Evolutionary conservation across 805 yeast genomes (phyloP), one percentile per base, ranked within the genome.

Genomic region (Kodamaea nitidulidarum): DNA sequence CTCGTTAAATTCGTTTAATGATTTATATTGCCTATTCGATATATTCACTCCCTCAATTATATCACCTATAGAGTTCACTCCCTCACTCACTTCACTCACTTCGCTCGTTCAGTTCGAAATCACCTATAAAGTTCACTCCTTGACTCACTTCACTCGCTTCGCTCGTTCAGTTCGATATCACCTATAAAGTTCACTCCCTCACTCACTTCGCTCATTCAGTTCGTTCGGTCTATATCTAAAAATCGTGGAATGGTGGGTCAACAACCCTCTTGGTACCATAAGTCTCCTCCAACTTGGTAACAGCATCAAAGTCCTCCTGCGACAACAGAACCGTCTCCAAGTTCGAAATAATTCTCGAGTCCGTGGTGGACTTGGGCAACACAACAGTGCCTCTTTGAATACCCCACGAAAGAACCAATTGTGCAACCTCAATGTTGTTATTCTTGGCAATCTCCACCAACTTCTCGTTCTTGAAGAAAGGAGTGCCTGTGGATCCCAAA

Each of bases 401-500:
- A 22, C 75, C 78, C 87, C 85, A 80, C 15, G 81, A 73, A 41
- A 80, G 61, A 29, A 76, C 58, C 14, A 78, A 51, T 40, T 73
- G 72, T 8, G 81, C 82, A 5, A 81, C 71, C 8, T 67, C 46
- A 30, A 63, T 66, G 7, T 53, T 52, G 43, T 63, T 54, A 43
- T 67, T 71, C 32, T 70, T 55, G 8, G 82, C 78, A 26, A 80
- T 51, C 4, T 60, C 60, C 3, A 52, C 43, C 14, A 81, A 52
- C 4, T 62, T 55, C 17, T 62, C 67, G 47, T 79, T 72, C 18
- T 60, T 54, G 42, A 77, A 58, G 11, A 78, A 47, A 10, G 84
- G 81, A 7, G 81, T 72, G 41, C 70, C 74, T 5, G 65, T 60
- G 21, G 82, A 72, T 7, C 88, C 91, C 49, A 86, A 67, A 17